Evolutionary conservation across 345 rosid genomes (phyloP).

Genomic region (Psidium friedrichsthalianum): DNA sequence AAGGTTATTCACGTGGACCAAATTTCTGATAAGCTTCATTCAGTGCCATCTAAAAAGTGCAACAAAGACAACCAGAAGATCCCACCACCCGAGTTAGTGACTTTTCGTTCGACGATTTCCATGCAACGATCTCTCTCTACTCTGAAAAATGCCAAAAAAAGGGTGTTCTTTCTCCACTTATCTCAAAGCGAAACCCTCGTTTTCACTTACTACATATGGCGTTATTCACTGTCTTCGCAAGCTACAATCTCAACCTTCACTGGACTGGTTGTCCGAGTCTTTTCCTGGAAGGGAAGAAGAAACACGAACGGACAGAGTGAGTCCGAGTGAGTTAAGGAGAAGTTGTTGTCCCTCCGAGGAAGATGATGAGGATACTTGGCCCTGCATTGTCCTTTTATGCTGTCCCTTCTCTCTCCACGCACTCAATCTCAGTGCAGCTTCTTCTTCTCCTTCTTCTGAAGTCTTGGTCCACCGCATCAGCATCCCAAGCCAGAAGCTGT

Average conservation of each 20-base stretch:
- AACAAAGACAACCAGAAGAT: too few relatives aligned
- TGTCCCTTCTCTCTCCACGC: not conserved
- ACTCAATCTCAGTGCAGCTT: not conserved
- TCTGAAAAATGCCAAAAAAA: too few relatives aligned
- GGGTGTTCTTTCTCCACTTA: too few relatives aligned
- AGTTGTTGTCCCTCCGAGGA: not conserved
- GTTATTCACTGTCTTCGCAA: not conserved
- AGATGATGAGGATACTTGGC: not conserved
- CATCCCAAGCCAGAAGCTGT: conserved; percentile 3
- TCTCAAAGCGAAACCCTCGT: not conserved
- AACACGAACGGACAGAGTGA: not conserved
- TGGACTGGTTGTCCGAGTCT: not conserved
- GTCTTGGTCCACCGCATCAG: conserved; percentile 1
- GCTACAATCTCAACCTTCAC: not conserved
- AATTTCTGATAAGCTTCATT: too few relatives aligned
- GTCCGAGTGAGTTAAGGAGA: not conserved
- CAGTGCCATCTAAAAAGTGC: too few relatives aligned
- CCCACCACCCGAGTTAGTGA: too few relatives aligned
- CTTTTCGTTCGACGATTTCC: too few relatives aligned
- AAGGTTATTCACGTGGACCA: too few relatives aligned
- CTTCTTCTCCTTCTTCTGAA: not conserved
- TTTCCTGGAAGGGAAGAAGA: not conserved
- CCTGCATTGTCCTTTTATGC: not conserved
- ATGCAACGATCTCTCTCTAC: too few relatives aligned
- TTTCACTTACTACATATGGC: not conserved